Conservation (phyloP, 2,329 filamentous ascomycete genomes). For the Periconia sp. region DNA sequence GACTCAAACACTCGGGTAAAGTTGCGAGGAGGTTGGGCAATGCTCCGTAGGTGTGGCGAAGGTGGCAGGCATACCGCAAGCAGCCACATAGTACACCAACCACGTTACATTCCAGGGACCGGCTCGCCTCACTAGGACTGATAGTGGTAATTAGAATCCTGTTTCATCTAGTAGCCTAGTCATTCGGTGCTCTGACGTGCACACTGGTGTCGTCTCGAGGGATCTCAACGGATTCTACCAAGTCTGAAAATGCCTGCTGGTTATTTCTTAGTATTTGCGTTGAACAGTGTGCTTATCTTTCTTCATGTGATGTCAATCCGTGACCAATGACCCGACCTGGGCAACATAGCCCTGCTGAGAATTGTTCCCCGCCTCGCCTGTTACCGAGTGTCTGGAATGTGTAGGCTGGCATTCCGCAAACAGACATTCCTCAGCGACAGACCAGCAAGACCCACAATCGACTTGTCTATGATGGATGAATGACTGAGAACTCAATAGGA, state of each 20-base stretch:
- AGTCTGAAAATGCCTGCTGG: no score
- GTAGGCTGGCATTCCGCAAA: conserved; percentile 15
- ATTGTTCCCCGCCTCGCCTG: background rate
- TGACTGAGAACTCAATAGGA: conserved; percentile 1
- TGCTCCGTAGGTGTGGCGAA: conserved; percentile 24
- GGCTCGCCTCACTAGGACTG: conserved; percentile 1
- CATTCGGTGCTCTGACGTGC: no score
- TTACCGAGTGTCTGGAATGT: conserved; percentile 14
- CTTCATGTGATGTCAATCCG: no score
- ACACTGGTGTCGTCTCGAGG: no score
- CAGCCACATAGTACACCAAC: conserved; percentile 25
- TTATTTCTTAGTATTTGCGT: no score
- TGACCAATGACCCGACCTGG: no score
- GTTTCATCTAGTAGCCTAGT: no score
- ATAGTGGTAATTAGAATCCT: no score
- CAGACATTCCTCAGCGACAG: conserved; percentile 5
- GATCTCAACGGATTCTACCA: no score
- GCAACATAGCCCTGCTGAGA: no score
- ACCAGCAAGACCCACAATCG: background rate
- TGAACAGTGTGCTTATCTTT: no score
- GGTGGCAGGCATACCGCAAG: conserved; percentile 33
- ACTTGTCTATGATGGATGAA: conserved; percentile 1
- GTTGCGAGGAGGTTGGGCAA: conserved; percentile 31
- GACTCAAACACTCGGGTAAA: conserved; percentile 20
- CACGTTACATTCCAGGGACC: conserved; percentile 22